Evolutionary conservation across 345 rosid species (phyloP).

Genomic region (Clausena lansium): DNA sequence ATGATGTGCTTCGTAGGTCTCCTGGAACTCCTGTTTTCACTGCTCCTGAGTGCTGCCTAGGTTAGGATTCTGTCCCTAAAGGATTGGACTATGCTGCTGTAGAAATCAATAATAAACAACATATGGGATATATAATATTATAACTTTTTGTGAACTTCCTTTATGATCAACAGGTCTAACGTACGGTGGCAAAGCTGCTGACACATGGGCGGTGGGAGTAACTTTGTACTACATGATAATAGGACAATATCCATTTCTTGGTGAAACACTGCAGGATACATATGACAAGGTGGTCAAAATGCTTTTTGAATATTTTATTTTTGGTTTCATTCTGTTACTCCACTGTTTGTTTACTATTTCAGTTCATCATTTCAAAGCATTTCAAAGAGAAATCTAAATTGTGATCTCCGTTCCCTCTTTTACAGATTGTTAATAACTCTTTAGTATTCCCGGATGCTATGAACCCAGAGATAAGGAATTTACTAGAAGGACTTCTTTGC

Average conservation of each 20-base stretch:
- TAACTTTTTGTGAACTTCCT: slow-evolving; percentile 14
- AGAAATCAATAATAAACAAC: neutral
- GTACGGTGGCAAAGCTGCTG: slow-evolving; percentile 87
- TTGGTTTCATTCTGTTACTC: neutral
- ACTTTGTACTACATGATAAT: slow-evolving; percentile 83
- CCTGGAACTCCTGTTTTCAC: slow-evolving; percentile 99
- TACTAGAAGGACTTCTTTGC: slow-evolving; percentile 87
- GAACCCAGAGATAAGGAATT: slow-evolving; percentile 64
- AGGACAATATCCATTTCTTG: slow-evolving; percentile 90
- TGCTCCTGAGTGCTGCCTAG: slow-evolving; percentile 98
- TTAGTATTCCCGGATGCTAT: slow-evolving; percentile 60
- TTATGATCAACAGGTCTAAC: slow-evolving; percentile 61
- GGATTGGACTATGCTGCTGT: neutral
- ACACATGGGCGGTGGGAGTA: slow-evolving; percentile 97
- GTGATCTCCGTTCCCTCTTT: neutral
- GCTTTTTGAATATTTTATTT: neutral
- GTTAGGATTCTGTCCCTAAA: slow-evolving; percentile 33
- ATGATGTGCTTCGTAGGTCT: slow-evolving; percentile 94
- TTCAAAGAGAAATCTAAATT: neutral
- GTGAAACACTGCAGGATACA: slow-evolving; percentile 92
- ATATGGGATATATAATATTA: neutral
- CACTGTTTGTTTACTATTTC: neutral
- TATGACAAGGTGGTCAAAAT: slow-evolving; percentile 75
- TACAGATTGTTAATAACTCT: slow-evolving; percentile 80
- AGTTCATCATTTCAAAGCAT: neutral